Evolutionary conservation across 805 yeast species (phyloP).

Genomic region (Cyberlindnera samutprakarnensis): DNA sequence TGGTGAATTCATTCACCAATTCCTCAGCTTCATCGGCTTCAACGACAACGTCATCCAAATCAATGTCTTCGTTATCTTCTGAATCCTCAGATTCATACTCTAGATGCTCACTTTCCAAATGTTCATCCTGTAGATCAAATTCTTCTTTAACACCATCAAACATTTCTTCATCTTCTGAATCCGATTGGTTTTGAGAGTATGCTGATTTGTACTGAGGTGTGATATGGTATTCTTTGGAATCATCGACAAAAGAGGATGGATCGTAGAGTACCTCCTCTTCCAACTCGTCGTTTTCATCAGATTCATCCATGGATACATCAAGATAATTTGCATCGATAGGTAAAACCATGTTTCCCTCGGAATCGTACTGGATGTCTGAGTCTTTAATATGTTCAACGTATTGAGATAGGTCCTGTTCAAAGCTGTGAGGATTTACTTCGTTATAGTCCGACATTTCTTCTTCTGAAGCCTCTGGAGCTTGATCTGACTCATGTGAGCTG

Average conservation of each 20-base stretch:
- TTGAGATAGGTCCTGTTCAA: not conserved
- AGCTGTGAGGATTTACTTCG: not conserved
- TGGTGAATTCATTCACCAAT: no score
- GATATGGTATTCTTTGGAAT: slow-evolving; percentile 3
- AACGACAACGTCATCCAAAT: not conserved
- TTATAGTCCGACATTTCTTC: no score
- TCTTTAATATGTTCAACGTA: slow-evolving; percentile 3
- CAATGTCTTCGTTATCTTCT: not conserved
- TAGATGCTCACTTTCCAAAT: not conserved
- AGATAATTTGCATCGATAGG: slow-evolving; percentile 6
- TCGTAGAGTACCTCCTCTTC: slow-evolving; percentile 8
- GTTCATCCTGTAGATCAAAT: not conserved
- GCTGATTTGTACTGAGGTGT: slow-evolving; percentile 9
- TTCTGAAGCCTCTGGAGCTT: no score
- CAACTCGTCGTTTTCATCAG: slow-evolving; percentile 1
- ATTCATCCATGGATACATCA: slow-evolving; percentile 2
- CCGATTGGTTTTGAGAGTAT: no score
- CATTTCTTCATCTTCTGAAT: not conserved
- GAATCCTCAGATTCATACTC: not conserved
- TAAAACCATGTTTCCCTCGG: slow-evolving; percentile 4
- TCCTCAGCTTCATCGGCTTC: no score
- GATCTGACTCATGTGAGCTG: no score
- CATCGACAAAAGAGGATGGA: slow-evolving; percentile 8
- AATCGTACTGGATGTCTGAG: slow-evolving; percentile 6
- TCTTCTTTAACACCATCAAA: not conserved